These are phyloP conservation scores for Aristolochia californica DNA, from an alignment of 164 flowering plant species.

Conservation along the genomic window DNA sequence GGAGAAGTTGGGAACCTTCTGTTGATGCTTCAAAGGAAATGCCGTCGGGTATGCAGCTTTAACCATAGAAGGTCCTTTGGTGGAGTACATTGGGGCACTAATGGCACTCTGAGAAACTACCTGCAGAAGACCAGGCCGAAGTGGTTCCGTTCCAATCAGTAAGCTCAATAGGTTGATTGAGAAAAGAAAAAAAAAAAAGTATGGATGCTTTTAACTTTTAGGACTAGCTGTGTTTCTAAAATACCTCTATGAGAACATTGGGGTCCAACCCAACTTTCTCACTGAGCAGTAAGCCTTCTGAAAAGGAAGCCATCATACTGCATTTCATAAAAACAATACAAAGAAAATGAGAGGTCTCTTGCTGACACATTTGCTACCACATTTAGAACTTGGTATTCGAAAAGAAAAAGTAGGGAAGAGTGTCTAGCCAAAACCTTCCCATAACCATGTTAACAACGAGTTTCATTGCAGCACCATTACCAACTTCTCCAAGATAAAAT, in stretches of 20 bases:
- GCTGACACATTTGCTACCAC: too few relatives aligned
- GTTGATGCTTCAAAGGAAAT: constrained; percentile 92
- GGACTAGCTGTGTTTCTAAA: neutral
- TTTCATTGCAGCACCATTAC: constrained; percentile 99
- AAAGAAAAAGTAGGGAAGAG: too few relatives aligned
- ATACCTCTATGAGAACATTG: constrained; percentile 64
- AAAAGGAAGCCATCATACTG: constrained; percentile 98
- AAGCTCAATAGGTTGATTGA: too few relatives aligned
- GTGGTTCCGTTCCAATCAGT: too few relatives aligned
- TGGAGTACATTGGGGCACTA: constrained; percentile 85
- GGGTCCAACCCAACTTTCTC: constrained; percentile 89
- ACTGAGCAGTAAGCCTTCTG: constrained; percentile 82
- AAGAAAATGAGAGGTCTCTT: neutral
- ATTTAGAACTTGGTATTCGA: too few relatives aligned
- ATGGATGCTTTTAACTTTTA: too few relatives aligned
- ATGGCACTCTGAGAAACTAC: constrained; percentile 90
- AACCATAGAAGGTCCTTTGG: constrained; percentile 87
- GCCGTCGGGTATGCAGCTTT: constrained; percentile 76
- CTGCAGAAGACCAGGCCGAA: constrained; percentile 21
- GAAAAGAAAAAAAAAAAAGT: too few relatives aligned
- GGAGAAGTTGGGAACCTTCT: constrained; percentile 47
- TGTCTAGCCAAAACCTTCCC: constrained; percentile 55
- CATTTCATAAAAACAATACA: constrained; percentile 8
- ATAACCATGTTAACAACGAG: constrained; percentile 96
- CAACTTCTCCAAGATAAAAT: constrained; percentile 88